Conservation (phyloP, 2,329 filamentous ascomycete genomes). For the Epicoccum sorghinum region DNA sequence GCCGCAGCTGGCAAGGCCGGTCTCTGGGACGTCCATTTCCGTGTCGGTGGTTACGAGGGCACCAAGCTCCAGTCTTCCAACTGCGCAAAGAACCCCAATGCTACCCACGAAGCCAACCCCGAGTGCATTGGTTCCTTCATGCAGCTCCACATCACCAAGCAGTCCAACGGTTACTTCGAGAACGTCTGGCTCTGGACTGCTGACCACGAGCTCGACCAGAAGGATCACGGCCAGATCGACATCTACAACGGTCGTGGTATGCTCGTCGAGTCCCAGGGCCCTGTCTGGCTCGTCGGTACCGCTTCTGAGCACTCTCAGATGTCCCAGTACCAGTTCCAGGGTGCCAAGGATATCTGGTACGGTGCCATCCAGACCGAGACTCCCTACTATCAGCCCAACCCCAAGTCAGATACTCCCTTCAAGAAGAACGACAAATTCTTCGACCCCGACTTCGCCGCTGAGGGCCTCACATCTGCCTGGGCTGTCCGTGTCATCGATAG, state of each 20-base stretch:
- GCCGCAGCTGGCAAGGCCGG: conserved; percentile 71
- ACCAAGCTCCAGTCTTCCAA: conserved; percentile 80
- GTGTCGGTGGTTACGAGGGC: conserved; percentile 85
- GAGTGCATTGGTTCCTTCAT: conserved; percentile 76
- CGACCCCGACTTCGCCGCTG: conserved; percentile 51
- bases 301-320: conserved; percentile 69
- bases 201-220: conserved; percentile 83
- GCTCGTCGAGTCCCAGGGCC: conserved; percentile 75
- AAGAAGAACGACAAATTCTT: conserved; percentile 50
- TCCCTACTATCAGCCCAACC: conserved; percentile 73
- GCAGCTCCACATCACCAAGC: conserved; percentile 62
- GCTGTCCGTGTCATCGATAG: conserved; percentile 52
- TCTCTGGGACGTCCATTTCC: conserved; percentile 96
- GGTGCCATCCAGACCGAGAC: conserved; percentile 73
- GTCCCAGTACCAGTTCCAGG: conserved; percentile 73
- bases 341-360: conserved; percentile 66
- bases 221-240: conserved; percentile 75
- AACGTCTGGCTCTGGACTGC: conserved; percentile 91
- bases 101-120: conserved; percentile 65
- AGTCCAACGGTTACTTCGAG: conserved; percentile 76
- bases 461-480: conserved; percentile 51
- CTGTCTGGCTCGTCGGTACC: conserved; percentile 76
- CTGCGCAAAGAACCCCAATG: conserved; percentile 77
- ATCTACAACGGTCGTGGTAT: conserved; percentile 89
- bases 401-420: conserved; percentile 65